Evolutionary conservation across 2,329 filamentous ascomycete species (phyloP).

Genomic region (Cercospora sesami): DNA sequence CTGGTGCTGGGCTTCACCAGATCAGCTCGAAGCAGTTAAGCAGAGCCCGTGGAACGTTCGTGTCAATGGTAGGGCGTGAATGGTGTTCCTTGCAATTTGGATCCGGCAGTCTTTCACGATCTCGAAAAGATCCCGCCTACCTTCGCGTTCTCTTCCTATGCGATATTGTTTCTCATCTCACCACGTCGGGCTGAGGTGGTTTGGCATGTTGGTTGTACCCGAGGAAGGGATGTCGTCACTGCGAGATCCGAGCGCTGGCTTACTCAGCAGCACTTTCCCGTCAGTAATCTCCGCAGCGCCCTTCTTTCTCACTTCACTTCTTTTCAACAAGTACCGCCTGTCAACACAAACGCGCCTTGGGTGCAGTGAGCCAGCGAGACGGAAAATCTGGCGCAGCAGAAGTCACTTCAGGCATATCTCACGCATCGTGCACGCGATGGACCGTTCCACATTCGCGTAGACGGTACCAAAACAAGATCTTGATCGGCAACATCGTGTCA

Average conservation of each 20-base stretch:
- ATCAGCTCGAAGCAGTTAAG: not conserved
- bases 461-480: not conserved
- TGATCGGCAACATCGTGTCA: not conserved
- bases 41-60: not conserved
- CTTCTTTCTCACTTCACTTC: not conserved
- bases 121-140: not conserved
- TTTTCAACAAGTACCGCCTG: not conserved
- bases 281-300: not conserved
- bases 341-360: not conserved
- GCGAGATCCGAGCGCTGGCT: not conserved
- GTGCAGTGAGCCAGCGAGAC: not conserved
- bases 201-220: not conserved
- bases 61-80: not conserved
- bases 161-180: not conserved
- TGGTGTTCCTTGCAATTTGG: not conserved
- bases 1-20: not conserved
- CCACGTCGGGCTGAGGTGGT: not conserved
- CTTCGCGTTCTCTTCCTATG: not conserved
- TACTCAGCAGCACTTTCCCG: not conserved
- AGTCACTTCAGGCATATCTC: not conserved
- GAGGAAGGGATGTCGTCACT: conserved; percentile 2
- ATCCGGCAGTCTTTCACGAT: not conserved
- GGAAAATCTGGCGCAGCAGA: not conserved
- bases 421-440: not conserved
- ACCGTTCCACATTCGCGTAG: not conserved